Percentiles rank a stretch among this genome's conserved stretches.
These are phyloP conservation scores for Debaryomycetaceae sp. DNA, from an alignment of 1,139 yeast genomes.

Conservation along the genomic window DNA sequence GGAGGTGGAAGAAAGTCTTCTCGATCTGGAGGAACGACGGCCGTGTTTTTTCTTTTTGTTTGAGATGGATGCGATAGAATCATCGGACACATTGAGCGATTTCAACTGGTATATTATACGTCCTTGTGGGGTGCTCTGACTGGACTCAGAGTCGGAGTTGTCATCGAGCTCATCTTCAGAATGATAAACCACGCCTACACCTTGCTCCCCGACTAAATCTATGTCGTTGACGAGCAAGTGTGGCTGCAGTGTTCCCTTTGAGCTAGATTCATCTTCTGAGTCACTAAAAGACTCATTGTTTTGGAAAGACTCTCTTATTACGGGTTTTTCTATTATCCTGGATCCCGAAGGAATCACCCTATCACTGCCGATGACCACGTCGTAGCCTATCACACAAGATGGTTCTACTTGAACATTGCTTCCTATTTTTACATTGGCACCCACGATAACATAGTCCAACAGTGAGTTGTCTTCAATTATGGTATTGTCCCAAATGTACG, in stretches of 20 bases:
- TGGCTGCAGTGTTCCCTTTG: constrained; percentile 5
- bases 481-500: constrained; percentile 86
- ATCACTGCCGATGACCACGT: constrained; percentile 59
- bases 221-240: constrained; percentile 20
- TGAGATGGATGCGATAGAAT: constrained; percentile 65
- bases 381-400: constrained; percentile 80
- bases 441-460: constrained; percentile 66
- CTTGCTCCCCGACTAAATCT: constrained; percentile 53
- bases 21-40: constrained; percentile 21
- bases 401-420: constrained; percentile 48
- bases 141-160: constrained; percentile 34
- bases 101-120: constrained; percentile 59
- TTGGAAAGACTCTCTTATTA: constrained; percentile 28
- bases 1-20: constrained; percentile 39
- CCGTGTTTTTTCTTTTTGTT: constrained; percentile 32
- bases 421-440: constrained; percentile 57
- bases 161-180: constrained; percentile 45
- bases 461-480: constrained; percentile 62
- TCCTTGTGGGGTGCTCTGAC: constrained; percentile 22
- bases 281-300: constrained; percentile 20
- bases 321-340: constrained; percentile 49
- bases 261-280: constrained; percentile 23
- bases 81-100: constrained; percentile 71
- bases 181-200: constrained; percentile 57
- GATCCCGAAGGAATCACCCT: constrained; percentile 46